These are phyloP conservation scores for Tolypocladium album DNA, from an alignment of 2,329 filamentous ascomycete species.

Conservation along the genomic window DNA sequence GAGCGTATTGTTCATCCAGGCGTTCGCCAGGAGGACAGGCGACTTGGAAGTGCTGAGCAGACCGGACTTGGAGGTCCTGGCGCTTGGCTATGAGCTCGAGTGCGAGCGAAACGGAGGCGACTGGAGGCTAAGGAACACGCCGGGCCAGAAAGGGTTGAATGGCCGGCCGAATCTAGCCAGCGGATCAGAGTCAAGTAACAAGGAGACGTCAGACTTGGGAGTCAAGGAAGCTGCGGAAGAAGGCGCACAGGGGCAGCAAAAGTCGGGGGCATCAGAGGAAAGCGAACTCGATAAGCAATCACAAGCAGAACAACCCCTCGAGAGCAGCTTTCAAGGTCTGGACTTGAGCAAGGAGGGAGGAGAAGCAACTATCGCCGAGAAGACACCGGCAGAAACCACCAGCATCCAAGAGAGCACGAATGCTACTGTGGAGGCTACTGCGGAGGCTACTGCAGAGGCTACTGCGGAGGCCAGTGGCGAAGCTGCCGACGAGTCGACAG, in stretches of 20 bases:
- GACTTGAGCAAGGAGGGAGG: conserved; percentile 6
- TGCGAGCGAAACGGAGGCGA: conserved; percentile 83
- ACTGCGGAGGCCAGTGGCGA: conserved; percentile 2
- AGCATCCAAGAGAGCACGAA: neutral
- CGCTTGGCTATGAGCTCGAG: conserved; percentile 89
- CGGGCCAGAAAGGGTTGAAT: conserved; percentile 70
- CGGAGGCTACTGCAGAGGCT: too few relatives aligned
- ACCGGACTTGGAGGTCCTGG: conserved; percentile 82
- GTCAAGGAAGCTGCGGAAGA: conserved; percentile 6
- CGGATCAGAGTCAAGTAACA: conserved; percentile 19
- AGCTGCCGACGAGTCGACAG: conserved; percentile 8
- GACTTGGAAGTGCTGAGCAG: conserved; percentile 80
- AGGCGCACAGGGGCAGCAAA: conserved; percentile 12
- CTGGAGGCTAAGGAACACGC: conserved; percentile 69
- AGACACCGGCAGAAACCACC: neutral
- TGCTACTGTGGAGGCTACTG: neutral
- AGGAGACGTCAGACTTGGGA: conserved; percentile 20
- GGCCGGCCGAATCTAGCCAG: conserved; percentile 33
- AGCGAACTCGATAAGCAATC: neutral
- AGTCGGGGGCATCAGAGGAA: neutral
- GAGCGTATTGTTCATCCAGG: conserved; percentile 68
- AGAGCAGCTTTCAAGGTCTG: conserved; percentile 12
- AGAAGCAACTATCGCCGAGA: neutral
- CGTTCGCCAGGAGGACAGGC: conserved; percentile 82
- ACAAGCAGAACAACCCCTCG: neutral